Evolutionary conservation across 2,329 filamentous ascomycete genomes (phyloP).

Genomic region (Curvularia verruculosa): DNA sequence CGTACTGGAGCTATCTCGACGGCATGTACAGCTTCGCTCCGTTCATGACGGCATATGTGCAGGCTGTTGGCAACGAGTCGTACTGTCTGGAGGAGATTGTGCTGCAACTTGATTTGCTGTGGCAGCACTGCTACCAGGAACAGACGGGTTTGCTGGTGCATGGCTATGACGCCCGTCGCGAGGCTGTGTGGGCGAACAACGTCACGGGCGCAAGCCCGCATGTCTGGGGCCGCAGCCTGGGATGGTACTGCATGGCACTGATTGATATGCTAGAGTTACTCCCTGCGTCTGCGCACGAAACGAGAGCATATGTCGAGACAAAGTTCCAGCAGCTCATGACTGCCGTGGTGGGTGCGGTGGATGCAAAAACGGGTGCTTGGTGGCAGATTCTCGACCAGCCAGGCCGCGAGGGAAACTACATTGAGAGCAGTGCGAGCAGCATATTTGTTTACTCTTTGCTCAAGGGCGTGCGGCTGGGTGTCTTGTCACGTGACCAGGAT

Average conservation of each 20-base stretch:
- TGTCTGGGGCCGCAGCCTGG: slow-evolving; percentile 62
- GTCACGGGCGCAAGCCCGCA: slow-evolving; percentile 58
- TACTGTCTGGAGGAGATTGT: slow-evolving; percentile 21
- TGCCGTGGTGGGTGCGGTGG: slow-evolving; percentile 47
- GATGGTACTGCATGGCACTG: slow-evolving; percentile 62
- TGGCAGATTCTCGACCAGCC: slow-evolving; percentile 63
- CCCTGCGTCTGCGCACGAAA: not conserved
- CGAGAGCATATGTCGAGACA: not conserved
- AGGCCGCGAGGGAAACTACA: slow-evolving; percentile 60
- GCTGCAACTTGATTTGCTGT: slow-evolving; percentile 49
- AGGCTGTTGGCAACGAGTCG: not conserved
- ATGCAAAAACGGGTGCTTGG: slow-evolving; percentile 55
- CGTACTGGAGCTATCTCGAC: slow-evolving; percentile 61
- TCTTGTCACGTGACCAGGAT: slow-evolving; percentile 14
- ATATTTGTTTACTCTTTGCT: slow-evolving; percentile 64
- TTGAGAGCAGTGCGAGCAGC: slow-evolving; percentile 64
- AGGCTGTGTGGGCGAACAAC: slow-evolving; percentile 59
- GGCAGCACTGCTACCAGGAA: slow-evolving; percentile 51
- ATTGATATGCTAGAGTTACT: slow-evolving; percentile 57
- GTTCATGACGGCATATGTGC: slow-evolving; percentile 47
- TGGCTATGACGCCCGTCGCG: slow-evolving; percentile 59
- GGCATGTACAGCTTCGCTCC: slow-evolving; percentile 59
- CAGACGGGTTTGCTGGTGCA: slow-evolving; percentile 57
- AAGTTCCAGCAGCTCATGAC: slow-evolving; percentile 19
- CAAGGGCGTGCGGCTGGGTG: slow-evolving; percentile 53